Conservation (phyloP, 179 eudicot species). For the Vitellaria paradoxa region DNA sequence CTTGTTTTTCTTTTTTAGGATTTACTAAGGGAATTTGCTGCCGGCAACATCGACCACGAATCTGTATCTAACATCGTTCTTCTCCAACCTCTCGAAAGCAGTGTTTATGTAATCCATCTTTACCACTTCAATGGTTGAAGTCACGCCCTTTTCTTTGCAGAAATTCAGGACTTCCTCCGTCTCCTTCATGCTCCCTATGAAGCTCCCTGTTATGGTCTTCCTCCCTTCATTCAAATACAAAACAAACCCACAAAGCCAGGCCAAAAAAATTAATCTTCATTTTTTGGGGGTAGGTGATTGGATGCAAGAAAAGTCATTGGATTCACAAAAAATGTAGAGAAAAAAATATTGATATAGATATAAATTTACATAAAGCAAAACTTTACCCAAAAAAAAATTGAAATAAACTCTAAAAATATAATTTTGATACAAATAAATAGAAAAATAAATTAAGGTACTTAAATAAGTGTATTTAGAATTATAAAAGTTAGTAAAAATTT, state of each 20-base stretch:
- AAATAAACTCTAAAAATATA: too few species aligned
- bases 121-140: constrained; percentile 74
- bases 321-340: not conserved
- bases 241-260: not conserved
- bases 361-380: too few species aligned
- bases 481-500: too few species aligned
- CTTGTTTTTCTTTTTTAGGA: too few species aligned
- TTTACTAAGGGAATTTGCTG: constrained; percentile 45
- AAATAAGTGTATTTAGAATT: too few species aligned
- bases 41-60: constrained; percentile 88
- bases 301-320: not conserved
- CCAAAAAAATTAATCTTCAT: not conserved
- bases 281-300: too few species aligned
- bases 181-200: constrained; percentile 93
- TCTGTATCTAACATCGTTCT: constrained; percentile 89
- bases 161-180: constrained; percentile 74
- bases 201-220: constrained; percentile 80
- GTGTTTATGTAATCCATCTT: constrained; percentile 87
- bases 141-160: constrained; percentile 67
- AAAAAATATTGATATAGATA: not conserved
- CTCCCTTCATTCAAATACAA: constrained; percentile 49
- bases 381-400: too few species aligned
- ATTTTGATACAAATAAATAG: too few species aligned
- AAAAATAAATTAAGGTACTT: too few species aligned
- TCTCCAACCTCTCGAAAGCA: constrained; percentile 86